Evolutionary conservation across 805 yeast species (phyloP), one percentile per base, ranked within the genome.

Genomic region (Kurtzmaniella fragi): DNA sequence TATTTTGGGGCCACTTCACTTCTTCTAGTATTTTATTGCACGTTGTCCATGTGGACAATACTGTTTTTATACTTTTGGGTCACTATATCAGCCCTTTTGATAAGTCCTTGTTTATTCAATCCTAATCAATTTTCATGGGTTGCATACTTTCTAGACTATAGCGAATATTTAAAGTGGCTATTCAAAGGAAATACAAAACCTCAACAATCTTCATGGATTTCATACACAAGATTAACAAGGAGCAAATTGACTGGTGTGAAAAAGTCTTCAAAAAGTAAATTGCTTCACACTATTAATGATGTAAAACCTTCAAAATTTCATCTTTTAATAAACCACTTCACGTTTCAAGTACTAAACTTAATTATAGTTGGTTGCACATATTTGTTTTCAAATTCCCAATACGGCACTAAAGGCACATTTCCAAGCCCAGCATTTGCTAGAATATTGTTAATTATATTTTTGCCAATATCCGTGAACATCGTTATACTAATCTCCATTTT

Each of bases 31-130:
- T 48, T 80, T 4, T 81, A 76, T 49, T 69, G 79, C 31, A 73
- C 86, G 2, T 50, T 78, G 11, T 63, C 78, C 0, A 75, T 80
- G 73, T 84, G 90, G 89, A 74, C 69, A 29, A 42, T 61, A 9
- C 71, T 79, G 2, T 59, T 79, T 28, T 41, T 78, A 11, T 84
- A 85, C 75, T 82, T 84, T 58, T 83, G 89, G 87, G 68, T 80
- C 7, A 82, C 88, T 0, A 71, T 82, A 20, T 53, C 75, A 12
- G 82, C 88, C 0, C 67, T 84, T 57, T 69, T 82, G 42, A 61
- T 82, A 42, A 80, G 89, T 2, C 93, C 93, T 5, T 82, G 81
- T 48, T 57, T 84, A 31, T 84, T 78, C 62, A 84, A 84, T 54
- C 91, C 93, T 1, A 84, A 83, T 55, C 91, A 84, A 50, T 84